Percentiles rank a stretch among this genome's conserved stretches.
Conservation (phyloP, 2,329 filamentous ascomycete genomes). For the Aspergillus sp. region DNA sequence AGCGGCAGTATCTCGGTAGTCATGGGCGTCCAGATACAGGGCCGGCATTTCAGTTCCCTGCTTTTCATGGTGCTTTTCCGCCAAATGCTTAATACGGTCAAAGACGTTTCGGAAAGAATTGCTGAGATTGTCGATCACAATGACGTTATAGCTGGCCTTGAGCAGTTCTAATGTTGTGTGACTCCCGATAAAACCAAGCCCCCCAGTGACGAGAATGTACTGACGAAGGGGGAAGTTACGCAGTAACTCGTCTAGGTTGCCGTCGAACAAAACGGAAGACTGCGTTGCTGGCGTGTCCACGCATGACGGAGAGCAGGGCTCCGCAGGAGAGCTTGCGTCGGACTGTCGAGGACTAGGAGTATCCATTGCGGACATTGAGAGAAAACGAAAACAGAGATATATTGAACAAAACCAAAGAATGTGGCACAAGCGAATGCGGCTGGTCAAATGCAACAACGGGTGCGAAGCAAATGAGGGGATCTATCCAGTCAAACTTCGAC, state of each 20-base stretch:
- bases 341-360: constrained; percentile 31
- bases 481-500: constrained; percentile 10
- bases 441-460: constrained; percentile 14
- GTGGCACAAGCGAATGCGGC: constrained; percentile 10
- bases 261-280: constrained; percentile 47
- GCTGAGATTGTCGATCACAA: constrained; percentile 44
- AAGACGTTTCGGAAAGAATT: constrained; percentile 40
- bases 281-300: constrained; percentile 48
- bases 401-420: constrained; percentile 6
- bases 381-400: constrained; percentile 10
- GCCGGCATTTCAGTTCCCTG: constrained; percentile 44
- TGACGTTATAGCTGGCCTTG: constrained; percentile 42
- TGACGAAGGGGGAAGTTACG: constrained; percentile 39
- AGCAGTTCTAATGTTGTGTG: constrained; percentile 45
- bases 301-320: constrained; percentile 28
- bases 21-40: constrained; percentile 49
- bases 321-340: constrained; percentile 31
- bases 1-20: constrained; percentile 47
- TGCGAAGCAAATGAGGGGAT: constrained; percentile 10
- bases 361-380: constrained; percentile 25
- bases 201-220: constrained; percentile 47
- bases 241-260: constrained; percentile 44
- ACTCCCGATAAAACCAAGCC: constrained; percentile 44
- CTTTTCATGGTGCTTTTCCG: constrained; percentile 36
- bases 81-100: constrained; percentile 35